Conservation (phyloP, 371 early-diverging fungal genomes). For the Mucor velutinosus region DNA sequence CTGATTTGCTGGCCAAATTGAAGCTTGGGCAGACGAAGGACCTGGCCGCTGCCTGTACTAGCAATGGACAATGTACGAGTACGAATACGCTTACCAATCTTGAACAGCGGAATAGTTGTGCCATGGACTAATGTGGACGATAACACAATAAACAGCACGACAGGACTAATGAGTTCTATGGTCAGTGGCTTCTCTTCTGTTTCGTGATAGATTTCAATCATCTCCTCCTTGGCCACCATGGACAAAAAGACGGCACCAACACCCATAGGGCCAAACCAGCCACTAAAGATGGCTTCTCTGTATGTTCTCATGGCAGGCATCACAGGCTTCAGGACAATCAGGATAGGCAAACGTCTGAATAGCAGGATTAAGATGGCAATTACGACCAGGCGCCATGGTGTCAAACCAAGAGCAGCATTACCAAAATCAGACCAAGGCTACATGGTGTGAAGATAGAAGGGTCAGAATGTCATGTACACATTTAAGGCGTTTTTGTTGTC, state of each 20-base stretch:
- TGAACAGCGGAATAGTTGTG: conserved; percentile 75
- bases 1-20: conserved; percentile 38
- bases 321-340: conserved; percentile 64
- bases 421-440: conserved; percentile 77
- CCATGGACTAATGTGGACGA: conserved; percentile 83
- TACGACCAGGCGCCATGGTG: conserved; percentile 72
- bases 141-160: conserved; percentile 76
- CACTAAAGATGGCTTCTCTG: conserved; percentile 90
- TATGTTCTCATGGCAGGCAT: conserved; percentile 77
- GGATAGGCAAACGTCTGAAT: conserved; percentile 82
- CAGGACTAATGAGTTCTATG: conserved; percentile 54
- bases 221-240: conserved; percentile 57
- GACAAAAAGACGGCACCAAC: conserved; percentile 86
- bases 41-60: conserved; percentile 46
- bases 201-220: conserved; percentile 36
- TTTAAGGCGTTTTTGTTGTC: conserved; percentile 5
- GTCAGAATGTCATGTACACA: neutral
- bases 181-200: conserved; percentile 26
- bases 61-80: conserved; percentile 53
- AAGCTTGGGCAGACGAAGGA: conserved; percentile 41
- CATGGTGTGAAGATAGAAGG: neutral
- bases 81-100: conserved; percentile 59
- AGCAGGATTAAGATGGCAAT: conserved; percentile 74
- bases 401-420: conserved; percentile 49
- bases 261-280: conserved; percentile 96